A percentile compares a stretch with the other conserved stretches of the same genome.
Evolutionary conservation across 169 alveolate genomes (phyloP).

Genomic region (Plasmodium gonderi): DNA sequence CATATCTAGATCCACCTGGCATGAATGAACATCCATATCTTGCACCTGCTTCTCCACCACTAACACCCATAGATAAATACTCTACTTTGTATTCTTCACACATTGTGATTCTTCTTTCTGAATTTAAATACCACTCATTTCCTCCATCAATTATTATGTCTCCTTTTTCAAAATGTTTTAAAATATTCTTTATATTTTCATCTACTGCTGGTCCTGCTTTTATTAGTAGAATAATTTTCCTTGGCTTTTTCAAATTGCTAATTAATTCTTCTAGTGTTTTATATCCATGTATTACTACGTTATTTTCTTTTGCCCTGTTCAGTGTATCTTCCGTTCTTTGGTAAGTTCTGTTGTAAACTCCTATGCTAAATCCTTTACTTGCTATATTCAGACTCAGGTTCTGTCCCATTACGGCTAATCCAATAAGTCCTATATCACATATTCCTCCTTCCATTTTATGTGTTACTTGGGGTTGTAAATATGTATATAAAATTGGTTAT

Average conservation of each 20-base stretch:
- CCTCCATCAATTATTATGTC: conserved; percentile 90
- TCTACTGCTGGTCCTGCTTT: conserved; percentile 85
- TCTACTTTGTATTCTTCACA: conserved; percentile 57
- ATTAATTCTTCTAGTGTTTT: conserved; percentile 80
- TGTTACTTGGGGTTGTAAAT: neutral
- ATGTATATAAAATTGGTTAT: neutral
- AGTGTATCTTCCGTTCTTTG: conserved; percentile 69
- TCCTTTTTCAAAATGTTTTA: conserved; percentile 76
- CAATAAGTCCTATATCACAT: conserved; percentile 87
- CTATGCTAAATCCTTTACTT: conserved; percentile 83
- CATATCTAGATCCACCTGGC: conserved; percentile 87
- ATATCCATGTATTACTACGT: conserved; percentile 57
- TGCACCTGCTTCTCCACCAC: conserved; percentile 91
- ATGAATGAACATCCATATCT: conserved; percentile 87
- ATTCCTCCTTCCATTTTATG: conserved; percentile 42
- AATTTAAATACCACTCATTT: conserved; percentile 88
- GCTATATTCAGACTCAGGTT: conserved; percentile 84
- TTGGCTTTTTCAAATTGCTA: conserved; percentile 78
- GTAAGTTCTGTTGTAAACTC: conserved; percentile 83
- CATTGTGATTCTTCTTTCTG: conserved; percentile 79
- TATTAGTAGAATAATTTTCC: conserved; percentile 84
- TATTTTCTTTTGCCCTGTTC: conserved; percentile 76
- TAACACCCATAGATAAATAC: conserved; percentile 88
- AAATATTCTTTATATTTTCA: conserved; percentile 69
- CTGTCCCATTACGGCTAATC: conserved; percentile 90